A percentile compares a stretch with the other conserved stretches of the same genome.
Conservation (phyloP, 331 rosid genomes). For the Quercus tomentella region DNA sequence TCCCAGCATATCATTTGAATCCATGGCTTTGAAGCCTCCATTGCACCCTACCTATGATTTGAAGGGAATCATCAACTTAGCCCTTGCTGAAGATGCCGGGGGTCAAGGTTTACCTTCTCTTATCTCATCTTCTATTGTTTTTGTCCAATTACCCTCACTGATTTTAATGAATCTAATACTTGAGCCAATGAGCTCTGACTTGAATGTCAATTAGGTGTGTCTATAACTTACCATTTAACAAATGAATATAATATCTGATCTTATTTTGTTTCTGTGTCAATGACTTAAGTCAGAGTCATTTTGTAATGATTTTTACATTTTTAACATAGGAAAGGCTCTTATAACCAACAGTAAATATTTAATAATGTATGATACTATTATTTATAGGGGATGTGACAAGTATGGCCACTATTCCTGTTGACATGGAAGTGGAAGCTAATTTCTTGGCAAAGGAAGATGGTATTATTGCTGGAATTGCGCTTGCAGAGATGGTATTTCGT, state of each 20-base stretch:
- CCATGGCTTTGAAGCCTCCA: slow-evolving; percentile 69
- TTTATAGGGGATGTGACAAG: slow-evolving; percentile 81
- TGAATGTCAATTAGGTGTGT: too few relatives aligned
- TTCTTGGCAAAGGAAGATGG: slow-evolving; percentile 95
- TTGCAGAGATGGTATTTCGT: slow-evolving; percentile 73
- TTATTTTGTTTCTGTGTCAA: neutral
- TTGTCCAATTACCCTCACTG: neutral
- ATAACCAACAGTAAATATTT: neutral
- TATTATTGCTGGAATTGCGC: slow-evolving; percentile 72
- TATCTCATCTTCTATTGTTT: slow-evolving; percentile 1
- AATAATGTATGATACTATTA: neutral
- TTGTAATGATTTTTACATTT: neutral
- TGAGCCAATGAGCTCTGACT: neutral
- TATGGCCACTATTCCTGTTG: slow-evolving; percentile 72
- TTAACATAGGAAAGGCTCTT: neutral
- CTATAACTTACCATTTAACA: too few relatives aligned
- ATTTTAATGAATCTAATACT: neutral
- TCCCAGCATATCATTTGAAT: slow-evolving; percentile 32
- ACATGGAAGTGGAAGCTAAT: slow-evolving; percentile 83
- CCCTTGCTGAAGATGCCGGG: slow-evolving; percentile 88
- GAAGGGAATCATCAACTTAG: slow-evolving; percentile 62
- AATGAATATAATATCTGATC: neutral
- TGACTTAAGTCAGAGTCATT: neutral
- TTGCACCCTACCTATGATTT: slow-evolving; percentile 90
- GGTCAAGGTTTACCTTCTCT: slow-evolving; percentile 45